Base-by-base conservation (phyloP, 306 rosid genomes). In the Myrica gale region DNA sequence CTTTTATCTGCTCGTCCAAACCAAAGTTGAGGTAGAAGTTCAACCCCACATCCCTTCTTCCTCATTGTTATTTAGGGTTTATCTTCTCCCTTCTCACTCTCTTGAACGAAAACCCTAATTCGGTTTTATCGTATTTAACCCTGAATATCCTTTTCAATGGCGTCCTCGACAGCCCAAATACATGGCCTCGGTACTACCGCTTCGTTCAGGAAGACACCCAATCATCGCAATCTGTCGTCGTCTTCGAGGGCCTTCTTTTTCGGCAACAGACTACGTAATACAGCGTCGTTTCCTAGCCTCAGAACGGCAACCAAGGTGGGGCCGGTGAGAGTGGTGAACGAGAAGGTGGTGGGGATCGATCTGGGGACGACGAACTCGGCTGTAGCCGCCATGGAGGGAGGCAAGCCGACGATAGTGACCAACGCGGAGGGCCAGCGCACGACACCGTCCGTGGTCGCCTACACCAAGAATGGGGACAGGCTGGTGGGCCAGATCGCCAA, bases 401-500 rank as follows among this genome's bases (percentile, higher is more conserved):
- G 97, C 0, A 82, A 89, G 57, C 97, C 97, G 4, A 92, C 97
- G 7, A 92, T 92, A 58, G 90, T 92, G 0, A 87, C 96, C 11
- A 92, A 92, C 80, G 96, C 96, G 0, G 97, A 92, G 84, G 97
- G 97, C 0, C 97, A 92, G 84, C 72, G 97, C 58, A 92, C 96
- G 12, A 92, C 96, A 3, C 97, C 97, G 0, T 92, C 97, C 1
- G 97, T 92, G n/a, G 97, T 92, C n/a, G 97, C 97, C 0, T 92
- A 92, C 74, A 90, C 97, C 0, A 92, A 90, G 87, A 89, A 20
- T 76, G 97, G 96, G 19, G 97, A 92, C 42, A 86, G 97, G 78
- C 86, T 92, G 3, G 97, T 92, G 0, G 97, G 97, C 15, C 96
- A 92, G 84, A 92, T 92, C 61, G 97, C 97, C 2, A 92, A 92